Percentiles rank a stretch among this genome's conserved stretches.
phyloP scores from a whole-genome alignment of 352 stramenopile species.

The Phytophthora sp. region DNA sequence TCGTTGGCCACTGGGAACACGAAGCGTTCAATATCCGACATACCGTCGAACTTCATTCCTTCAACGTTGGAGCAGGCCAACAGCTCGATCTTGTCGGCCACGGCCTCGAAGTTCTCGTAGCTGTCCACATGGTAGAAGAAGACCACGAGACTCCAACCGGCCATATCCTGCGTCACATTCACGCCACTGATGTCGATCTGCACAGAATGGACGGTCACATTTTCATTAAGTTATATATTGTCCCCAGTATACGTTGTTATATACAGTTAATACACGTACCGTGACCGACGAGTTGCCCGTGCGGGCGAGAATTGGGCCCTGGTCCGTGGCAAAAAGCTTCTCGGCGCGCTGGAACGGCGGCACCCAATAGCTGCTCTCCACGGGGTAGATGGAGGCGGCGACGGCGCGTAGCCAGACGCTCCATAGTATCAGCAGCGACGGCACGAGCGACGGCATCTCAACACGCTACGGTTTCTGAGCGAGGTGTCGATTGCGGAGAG shows the following conservation, averaged over 20 bases:
- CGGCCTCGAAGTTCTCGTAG: conserved; percentile 62
- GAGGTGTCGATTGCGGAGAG: conserved; percentile 6
- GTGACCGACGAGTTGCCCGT: conserved; percentile 68
- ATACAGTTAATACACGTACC: too few relatives aligned
- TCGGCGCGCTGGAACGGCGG: conserved; percentile 84
- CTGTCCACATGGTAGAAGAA: conserved; percentile 87
- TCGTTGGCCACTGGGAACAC: conserved; percentile 70
- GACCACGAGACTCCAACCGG: conserved; percentile 75
- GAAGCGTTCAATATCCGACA: conserved; percentile 67
- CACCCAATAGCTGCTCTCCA: conserved; percentile 77
- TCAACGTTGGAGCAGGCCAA: conserved; percentile 64
- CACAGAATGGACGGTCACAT: neutral
- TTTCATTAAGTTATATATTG: neutral
- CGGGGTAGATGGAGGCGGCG: conserved; percentile 69
- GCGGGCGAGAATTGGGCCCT: conserved; percentile 70
- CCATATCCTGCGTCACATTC: conserved; percentile 74
- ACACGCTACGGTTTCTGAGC: too few relatives aligned
- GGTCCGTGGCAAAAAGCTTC: conserved; percentile 84
- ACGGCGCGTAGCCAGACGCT: conserved; percentile 16
- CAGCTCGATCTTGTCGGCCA: conserved; percentile 77
- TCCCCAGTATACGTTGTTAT: too few relatives aligned
- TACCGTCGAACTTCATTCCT: conserved; percentile 59
- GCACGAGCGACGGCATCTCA: conserved; percentile 26
- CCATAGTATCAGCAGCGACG: conserved; percentile 21
- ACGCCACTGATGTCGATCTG: conserved; percentile 70